Evolutionary conservation across 2,329 filamentous ascomycete species (phyloP), one percentile per base, ranked within the genome.

Genomic region (Alternaria novae-zelandiae): DNA sequence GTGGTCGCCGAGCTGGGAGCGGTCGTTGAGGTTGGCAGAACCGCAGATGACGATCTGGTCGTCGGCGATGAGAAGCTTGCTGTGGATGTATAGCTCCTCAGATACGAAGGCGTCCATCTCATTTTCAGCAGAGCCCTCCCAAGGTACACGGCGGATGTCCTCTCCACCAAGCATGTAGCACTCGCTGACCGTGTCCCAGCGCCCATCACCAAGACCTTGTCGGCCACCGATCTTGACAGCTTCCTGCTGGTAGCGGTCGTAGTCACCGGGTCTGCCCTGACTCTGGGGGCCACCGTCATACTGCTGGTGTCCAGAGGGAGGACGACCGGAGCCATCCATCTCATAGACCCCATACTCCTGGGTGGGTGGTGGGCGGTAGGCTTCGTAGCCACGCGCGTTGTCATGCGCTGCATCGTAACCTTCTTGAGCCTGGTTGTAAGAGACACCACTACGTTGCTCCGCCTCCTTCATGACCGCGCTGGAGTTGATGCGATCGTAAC

Each of bases 131-230:
- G 85, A 83, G 28, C 85, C 83, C 45, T 86, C 83, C 87, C 87
- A 89, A 2, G 87, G 87, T 4, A 89, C 85, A 50, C 84, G 85
- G 15, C 88, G 86, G 63, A 97, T 89, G 63, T 91, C 89, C 44
- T 88, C 85, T 1, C 92, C 92, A 58, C 86, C 85, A 28, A 92
- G 86, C 93, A 97, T 97, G 80, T 96, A 96, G 82, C 91, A 94
- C 25, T 89, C 84, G 49, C 90, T 88, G 45, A 97, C 89, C 12
- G 87, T 90, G 77, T 97, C 92, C 86, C 90, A 93, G 5, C 89
- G 89, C 25, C 84, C 84, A 30, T 80, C 81, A 9, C 81, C 79
- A 23, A 83, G 76, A 3, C 81, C 76, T 60, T 82, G 80, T 36
- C 79, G 75, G 51, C 86, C 83, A 23, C 84, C 79, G 15, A 87